Evolutionary conservation across 345 rosid species (phyloP), one percentile per base, ranked within the genome.

Genomic region (Eucalyptus cladocalyx): DNA sequence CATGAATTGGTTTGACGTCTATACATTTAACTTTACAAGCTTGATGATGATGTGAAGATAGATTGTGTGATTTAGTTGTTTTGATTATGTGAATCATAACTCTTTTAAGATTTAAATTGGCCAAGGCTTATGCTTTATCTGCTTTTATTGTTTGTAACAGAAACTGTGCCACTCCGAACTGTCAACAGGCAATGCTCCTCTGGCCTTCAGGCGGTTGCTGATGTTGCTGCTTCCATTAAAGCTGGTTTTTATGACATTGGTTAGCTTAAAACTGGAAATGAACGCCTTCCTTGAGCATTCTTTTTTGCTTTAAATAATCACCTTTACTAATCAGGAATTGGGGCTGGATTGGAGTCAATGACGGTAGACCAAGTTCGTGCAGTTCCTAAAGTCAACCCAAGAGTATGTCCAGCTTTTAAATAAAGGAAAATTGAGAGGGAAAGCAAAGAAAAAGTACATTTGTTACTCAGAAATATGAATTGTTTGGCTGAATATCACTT

Each of bases 111-210:
- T 72, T 76, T 21, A 16, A 50, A 17, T 24, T 28, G 30, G 16
- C 56, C 30, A 37, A 83, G 24, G 45, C 80, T 62, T 56, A 51
- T 72, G 16, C 45, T 50, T 80, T 11, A 50, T 51, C 43, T 92
- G 69, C 80, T 53, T 40, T 40, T 26, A 40, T 76, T 76, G 47
- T 85, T 90, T 51, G 83, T 60, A 90, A 49, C 94, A 97, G 99
- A 97, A 19, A 91, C 94, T 1, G 99, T 97, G 93, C 98, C 99
- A 9, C 86, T 96, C 88, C 93, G 98, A 92, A 97, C 98, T 51
- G 99, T 97, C 94, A 96, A 96, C 90, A 95, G 99, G 92, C 99
- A 96, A 92, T 97, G 99, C 89, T 97, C 99, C 87, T 97, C 99
- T 12, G 97, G 99, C 10, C 93, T 97, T 58, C 99, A 96, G 89